These are phyloP conservation scores for Pisolithus tinctorius DNA, from an alignment of 768 basidiomycete genomes.

Conservation along the genomic window DNA sequence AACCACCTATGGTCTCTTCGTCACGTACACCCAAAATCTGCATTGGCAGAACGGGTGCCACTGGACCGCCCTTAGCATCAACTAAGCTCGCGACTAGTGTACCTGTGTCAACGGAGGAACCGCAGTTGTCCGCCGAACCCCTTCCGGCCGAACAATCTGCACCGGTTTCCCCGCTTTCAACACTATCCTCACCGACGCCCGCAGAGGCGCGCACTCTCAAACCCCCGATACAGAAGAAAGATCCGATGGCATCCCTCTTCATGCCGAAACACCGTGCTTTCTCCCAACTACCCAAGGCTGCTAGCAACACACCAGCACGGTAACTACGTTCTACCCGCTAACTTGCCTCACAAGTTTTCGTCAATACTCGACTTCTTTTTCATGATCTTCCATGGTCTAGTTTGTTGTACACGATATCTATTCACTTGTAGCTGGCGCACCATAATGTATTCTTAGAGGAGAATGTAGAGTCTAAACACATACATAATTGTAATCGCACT, in stretches of 20 bases:
- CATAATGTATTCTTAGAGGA: not conserved
- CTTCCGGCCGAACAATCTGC: not conserved
- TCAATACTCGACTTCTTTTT: not conserved
- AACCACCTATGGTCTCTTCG: slow-evolving; percentile 30
- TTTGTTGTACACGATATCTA: slow-evolving; percentile 1
- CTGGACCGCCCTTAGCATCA: slow-evolving; percentile 27
- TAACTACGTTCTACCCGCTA: slow-evolving; percentile 8
- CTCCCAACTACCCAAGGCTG: slow-evolving; percentile 40
- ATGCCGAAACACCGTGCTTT: slow-evolving; percentile 70
- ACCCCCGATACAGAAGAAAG: slow-evolving; percentile 44
- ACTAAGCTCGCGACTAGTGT: slow-evolving; percentile 2
- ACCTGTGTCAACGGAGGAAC: not conserved
- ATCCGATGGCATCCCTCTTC: slow-evolving; percentile 57
- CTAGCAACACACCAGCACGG: slow-evolving; percentile 16
- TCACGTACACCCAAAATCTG: slow-evolving; percentile 12
- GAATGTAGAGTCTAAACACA: not conserved
- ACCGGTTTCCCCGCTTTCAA: slow-evolving; percentile 16
- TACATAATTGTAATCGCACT: slow-evolving; percentile 1
- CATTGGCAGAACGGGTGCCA: slow-evolving; percentile 19
- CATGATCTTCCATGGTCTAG: not conserved
- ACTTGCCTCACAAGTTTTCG: not conserved
- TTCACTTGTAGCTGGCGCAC: slow-evolving; percentile 1
- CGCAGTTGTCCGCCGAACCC: not conserved
- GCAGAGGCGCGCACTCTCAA: slow-evolving; percentile 30
- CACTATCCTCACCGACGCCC: slow-evolving; percentile 23